A percentile compares a stretch with the other conserved stretches of the same genome.
Conservation (phyloP, 1,139 yeast species). For the Yamadazyma atmosphaerica region DNA sequence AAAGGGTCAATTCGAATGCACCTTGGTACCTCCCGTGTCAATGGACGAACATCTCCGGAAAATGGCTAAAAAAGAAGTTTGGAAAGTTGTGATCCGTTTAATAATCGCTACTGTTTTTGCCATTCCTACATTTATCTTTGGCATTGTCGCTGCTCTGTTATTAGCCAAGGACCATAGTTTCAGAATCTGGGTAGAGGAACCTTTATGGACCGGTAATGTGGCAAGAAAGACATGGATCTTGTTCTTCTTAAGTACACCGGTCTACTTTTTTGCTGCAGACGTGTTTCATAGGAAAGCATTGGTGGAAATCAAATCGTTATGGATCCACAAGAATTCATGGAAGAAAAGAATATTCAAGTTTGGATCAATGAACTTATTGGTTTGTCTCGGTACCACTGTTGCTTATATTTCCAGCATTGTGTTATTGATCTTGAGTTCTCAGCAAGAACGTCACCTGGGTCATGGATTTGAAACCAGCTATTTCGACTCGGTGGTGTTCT, state of each 20-base stretch:
- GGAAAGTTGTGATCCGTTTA: conserved; percentile 48
- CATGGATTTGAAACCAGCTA: conserved; percentile 62
- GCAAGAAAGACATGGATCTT: conserved; percentile 67
- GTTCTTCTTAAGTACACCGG: conserved; percentile 67
- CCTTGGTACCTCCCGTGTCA: conserved; percentile 57
- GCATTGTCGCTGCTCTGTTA: conserved; percentile 67
- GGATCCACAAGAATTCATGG: conserved; percentile 60
- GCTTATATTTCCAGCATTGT: conserved; percentile 71
- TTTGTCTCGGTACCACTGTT: conserved; percentile 71
- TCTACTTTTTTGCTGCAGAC: conserved; percentile 73
- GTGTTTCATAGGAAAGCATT: conserved; percentile 68
- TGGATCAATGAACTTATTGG: conserved; percentile 76
- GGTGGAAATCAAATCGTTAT: conserved; percentile 55
- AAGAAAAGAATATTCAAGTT: conserved; percentile 59
- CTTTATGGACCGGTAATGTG: conserved; percentile 65
- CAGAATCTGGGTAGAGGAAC: conserved; percentile 57
- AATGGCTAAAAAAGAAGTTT: conserved; percentile 51
- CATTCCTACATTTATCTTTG: conserved; percentile 69
- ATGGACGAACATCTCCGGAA: conserved; percentile 63
- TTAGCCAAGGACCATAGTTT: conserved; percentile 44
- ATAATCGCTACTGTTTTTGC: conserved; percentile 40
- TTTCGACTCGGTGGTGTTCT: conserved; percentile 76
- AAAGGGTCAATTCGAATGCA: conserved; percentile 44
- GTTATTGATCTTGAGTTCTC: conserved; percentile 51
- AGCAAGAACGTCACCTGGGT: conserved; percentile 23